Evolutionary conservation across 768 basidiomycete genomes (phyloP), one percentile per base, ranked within the genome.

Genomic region (Collybia sp.): DNA sequence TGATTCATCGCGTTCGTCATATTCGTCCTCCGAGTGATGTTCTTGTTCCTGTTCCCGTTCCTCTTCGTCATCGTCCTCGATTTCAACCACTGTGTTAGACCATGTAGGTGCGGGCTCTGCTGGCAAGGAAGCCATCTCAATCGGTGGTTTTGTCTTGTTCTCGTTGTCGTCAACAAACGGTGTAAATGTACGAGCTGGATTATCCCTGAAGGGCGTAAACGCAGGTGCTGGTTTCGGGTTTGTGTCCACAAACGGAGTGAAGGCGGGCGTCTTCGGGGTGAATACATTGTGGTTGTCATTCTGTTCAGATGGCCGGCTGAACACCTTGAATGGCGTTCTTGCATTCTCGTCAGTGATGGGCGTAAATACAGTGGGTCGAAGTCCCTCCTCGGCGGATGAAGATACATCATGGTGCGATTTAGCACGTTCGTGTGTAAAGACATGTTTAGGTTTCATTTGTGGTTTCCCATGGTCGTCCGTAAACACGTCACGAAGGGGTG

Each of bases 281-380:
- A 74, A 74, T 5, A 63, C 62, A 50, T 66, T 65, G 34, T 46
- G 50, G 19, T 62, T 70, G 47, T 76, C 73, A 18, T 62, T 58
- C 39, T 73, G 68, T 35, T 72, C 70, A 0, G 82, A 82, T n/a
- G 85, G 87, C 12, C 83, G 77, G 47, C 80, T 85, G 62, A 90
- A 90, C 15, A 90, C 87, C 51, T 85, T 70, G 71, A 71, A 78
- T 2, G 78, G 74, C 6, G 76, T 73, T 43, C 64, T 64, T n/a
- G 62, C 63, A 49, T 66, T 71, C 45, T 74, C 71, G 33, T 73
- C 73, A 19, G 66, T 60, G 47, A 71, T 69, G 0, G 71, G 68
- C 6, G 62, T 64, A 53, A 73, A 74, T 6, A 66, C 50, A 8
- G 65, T 57, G 17, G 60, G 53, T 2, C 46, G 50, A 6, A 52